phyloP scores from a whole-genome alignment of 2,329 filamentous ascomycete species.

The Fusarium sp. region DNA sequence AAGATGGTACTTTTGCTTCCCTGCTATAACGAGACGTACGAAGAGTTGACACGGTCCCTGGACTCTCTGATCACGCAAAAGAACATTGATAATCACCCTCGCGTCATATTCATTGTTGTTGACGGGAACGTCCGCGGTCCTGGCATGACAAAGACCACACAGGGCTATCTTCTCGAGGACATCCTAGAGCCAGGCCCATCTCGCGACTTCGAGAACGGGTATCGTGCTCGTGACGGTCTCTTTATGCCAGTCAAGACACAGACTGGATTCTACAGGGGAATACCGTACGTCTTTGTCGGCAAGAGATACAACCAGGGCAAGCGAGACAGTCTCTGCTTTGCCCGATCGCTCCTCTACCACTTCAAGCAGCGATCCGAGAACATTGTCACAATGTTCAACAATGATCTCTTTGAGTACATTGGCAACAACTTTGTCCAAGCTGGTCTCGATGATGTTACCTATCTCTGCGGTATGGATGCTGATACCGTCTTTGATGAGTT shows the following conservation, averaged over 20 bases:
- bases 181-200: constrained; percentile 53
- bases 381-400: constrained; percentile 59
- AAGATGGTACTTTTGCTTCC: constrained; percentile 59
- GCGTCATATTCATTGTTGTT: constrained; percentile 60
- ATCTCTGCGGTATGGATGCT: constrained; percentile 60
- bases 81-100: constrained; percentile 54
- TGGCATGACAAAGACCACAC: constrained; percentile 61
- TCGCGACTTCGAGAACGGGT: constrained; percentile 54
- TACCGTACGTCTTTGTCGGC: constrained; percentile 60
- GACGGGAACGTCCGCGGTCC: constrained; percentile 60
- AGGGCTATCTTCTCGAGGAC: constrained; percentile 59
- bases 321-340: constrained; percentile 62
- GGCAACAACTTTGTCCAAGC: constrained; percentile 53
- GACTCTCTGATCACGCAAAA: constrained; percentile 59
- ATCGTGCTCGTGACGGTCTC: constrained; percentile 58
- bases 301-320: constrained; percentile 64
- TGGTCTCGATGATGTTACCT: constrained; percentile 55
- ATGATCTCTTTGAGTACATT: constrained; percentile 56
- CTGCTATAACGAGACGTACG: constrained; percentile 61
- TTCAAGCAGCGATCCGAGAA: constrained; percentile 57
- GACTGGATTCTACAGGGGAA: constrained; percentile 57
- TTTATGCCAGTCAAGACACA: constrained; percentile 60
- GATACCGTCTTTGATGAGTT: constrained; percentile 59
- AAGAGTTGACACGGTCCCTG: constrained; percentile 58
- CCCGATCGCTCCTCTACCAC: constrained; percentile 60